Percentiles rank a stretch among this genome's conserved stretches.
Evolutionary conservation across 2,329 filamentous ascomycete genomes (phyloP).

Genomic region (Penicillium sp.): DNA sequence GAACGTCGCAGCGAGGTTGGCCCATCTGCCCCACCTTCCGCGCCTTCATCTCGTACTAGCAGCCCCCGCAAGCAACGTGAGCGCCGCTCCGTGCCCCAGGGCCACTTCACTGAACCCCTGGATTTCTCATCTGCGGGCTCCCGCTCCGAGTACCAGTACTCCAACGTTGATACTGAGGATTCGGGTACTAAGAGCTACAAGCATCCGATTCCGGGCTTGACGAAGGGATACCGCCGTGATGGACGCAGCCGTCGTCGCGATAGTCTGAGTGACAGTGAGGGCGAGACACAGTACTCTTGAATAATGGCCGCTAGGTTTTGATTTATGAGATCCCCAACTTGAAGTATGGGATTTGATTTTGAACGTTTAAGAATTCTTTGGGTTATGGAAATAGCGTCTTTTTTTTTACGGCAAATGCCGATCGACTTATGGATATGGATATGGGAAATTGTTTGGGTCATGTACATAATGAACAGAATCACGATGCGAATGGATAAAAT

Average conservation of each 20-base stretch:
- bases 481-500: conserved; percentile 1
- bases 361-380: conserved; percentile 1
- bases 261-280: conserved; percentile 56
- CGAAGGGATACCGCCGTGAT: conserved; percentile 44
- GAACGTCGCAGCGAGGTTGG: conserved; percentile 25
- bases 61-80: conserved; percentile 39
- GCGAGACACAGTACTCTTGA: conserved; percentile 35
- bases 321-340: neutral
- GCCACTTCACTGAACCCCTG: conserved; percentile 46
- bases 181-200: conserved; percentile 57
- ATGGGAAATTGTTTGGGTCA: conserved; percentile 9
- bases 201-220: conserved; percentile 57
- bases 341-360: neutral
- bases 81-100: conserved; percentile 33
- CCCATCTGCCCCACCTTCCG: conserved; percentile 20
- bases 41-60: conserved; percentile 35
- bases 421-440: conserved; percentile 8
- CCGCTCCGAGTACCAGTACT: conserved; percentile 44
- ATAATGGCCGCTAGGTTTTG: neutral
- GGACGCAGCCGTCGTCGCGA: conserved; percentile 49
- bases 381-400: conserved; percentile 6
- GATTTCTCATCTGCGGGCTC: conserved; percentile 44
- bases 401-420: neutral
- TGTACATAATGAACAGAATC: conserved; percentile 13
- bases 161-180: conserved; percentile 43